Conservation (phyloP, 2,329 filamentous ascomycete species). For the Pyrenophora teres region DNA sequence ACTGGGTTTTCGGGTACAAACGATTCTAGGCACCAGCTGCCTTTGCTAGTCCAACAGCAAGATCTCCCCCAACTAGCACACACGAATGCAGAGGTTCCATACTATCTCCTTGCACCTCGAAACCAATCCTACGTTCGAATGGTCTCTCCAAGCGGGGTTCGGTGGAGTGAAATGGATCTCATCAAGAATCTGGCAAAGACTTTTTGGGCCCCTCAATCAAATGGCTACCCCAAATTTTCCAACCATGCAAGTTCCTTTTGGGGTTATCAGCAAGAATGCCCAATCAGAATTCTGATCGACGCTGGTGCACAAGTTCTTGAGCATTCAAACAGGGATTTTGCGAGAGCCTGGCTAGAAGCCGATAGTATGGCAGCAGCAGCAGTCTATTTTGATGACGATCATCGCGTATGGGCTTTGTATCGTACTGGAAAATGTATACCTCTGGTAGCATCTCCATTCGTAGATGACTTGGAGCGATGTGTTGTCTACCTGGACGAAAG, state of each 20-base stretch:
- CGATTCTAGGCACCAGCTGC: conserved; percentile 64
- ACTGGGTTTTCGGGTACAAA: conserved; percentile 77
- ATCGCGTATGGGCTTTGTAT: conserved; percentile 54
- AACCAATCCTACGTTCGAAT: conserved; percentile 56
- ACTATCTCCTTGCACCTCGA: conserved; percentile 59
- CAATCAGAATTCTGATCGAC: conserved; percentile 64
- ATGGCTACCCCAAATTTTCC: neutral
- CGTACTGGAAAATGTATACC: conserved; percentile 48
- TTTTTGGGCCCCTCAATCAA: neutral
- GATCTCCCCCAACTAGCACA: conserved; percentile 62
- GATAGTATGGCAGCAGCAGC: conserved; percentile 56
- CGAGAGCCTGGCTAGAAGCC: conserved; percentile 56
- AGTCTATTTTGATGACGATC: conserved; percentile 58
- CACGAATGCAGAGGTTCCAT: conserved; percentile 68
- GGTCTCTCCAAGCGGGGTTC: conserved; percentile 34
- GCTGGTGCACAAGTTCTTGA: conserved; percentile 68
- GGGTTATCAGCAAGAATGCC: neutral
- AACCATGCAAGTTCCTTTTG: neutral
- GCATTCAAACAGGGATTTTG: conserved; percentile 60
- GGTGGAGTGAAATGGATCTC: conserved; percentile 54
- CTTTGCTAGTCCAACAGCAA: conserved; percentile 64
- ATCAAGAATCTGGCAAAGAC: conserved; percentile 47
- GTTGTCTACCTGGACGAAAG: conserved; percentile 66
- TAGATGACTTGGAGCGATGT: conserved; percentile 57
- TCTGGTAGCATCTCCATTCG: conserved; percentile 60